phyloP scores from a whole-genome alignment of 768 basidiomycete species.

The Leccinum variicolor region DNA sequence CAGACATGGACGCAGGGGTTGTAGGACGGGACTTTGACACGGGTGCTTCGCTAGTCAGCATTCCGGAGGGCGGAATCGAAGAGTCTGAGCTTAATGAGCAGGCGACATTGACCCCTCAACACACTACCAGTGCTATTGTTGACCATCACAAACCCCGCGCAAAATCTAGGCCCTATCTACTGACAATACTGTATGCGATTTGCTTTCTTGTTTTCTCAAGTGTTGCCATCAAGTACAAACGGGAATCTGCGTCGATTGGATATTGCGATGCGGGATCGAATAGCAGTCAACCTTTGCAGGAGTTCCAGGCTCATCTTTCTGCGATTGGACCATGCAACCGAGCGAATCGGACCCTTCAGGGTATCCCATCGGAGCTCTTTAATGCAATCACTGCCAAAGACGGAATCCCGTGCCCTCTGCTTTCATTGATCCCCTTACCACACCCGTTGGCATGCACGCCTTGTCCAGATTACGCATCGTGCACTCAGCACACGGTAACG shows the following conservation, averaged over 20 bases:
- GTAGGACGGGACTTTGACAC: not conserved
- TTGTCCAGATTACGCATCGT: slow-evolving; percentile 69
- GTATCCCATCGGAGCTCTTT: slow-evolving; percentile 28
- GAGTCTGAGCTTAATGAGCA: slow-evolving; percentile 20
- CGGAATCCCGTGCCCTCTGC: slow-evolving; percentile 49
- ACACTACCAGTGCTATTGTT: slow-evolving; percentile 35
- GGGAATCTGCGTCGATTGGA: slow-evolving; percentile 66
- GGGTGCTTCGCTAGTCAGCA: slow-evolving; percentile 11
- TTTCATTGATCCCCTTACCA: slow-evolving; percentile 51
- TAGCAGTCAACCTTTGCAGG: slow-evolving; percentile 56
- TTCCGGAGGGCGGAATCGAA: slow-evolving; percentile 19
- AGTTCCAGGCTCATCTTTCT: slow-evolving; percentile 41
- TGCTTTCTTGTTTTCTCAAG: slow-evolving; percentile 34
- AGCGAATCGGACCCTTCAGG: slow-evolving; percentile 49
- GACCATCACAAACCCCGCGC: slow-evolving; percentile 10
- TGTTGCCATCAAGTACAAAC: slow-evolving; percentile 52
- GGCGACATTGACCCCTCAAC: slow-evolving; percentile 35
- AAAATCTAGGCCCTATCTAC: slow-evolving; percentile 28
- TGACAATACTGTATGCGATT: slow-evolving; percentile 42
- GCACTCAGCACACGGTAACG: slow-evolving; percentile 50
- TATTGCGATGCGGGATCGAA: slow-evolving; percentile 67
- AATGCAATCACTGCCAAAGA: slow-evolving; percentile 28
- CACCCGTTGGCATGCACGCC: slow-evolving; percentile 65
- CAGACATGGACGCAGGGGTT: slow-evolving; percentile 3
- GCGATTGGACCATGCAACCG: slow-evolving; percentile 54